Evolutionary conservation across 176 grass and related monocot species (phyloP).

Genomic region (Miscanthus lutarioriparius): DNA sequence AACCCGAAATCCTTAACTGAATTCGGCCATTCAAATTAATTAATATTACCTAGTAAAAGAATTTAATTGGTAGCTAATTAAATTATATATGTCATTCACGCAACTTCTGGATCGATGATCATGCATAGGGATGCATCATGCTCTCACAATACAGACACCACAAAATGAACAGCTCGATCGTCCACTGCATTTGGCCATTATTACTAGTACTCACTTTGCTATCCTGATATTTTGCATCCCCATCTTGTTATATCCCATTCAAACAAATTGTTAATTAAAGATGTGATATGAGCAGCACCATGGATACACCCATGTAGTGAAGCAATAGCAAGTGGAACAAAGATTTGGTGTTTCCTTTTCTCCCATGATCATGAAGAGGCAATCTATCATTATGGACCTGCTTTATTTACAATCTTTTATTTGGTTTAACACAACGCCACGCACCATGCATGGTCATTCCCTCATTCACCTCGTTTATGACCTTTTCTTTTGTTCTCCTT

Average conservation of each 20-base stretch:
- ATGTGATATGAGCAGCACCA: slow-evolving; percentile 1
- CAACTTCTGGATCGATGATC: background rate
- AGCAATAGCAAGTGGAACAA: slow-evolving; percentile 38
- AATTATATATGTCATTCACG: background rate
- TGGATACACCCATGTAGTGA: slow-evolving; percentile 24
- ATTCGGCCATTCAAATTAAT: background rate
- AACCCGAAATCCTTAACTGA: background rate
- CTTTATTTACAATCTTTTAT: background rate
- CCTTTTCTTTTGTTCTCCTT: background rate
- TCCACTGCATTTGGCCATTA: background rate
- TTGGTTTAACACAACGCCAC: slow-evolving; percentile 23
- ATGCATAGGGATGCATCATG: background rate
- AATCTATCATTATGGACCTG: background rate
- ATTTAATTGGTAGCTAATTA: background rate
- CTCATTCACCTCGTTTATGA: background rate
- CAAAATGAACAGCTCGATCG: background rate
- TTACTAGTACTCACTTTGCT: background rate
- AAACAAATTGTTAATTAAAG: slow-evolving; percentile 28
- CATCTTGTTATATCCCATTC: background rate
- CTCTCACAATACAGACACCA: background rate
- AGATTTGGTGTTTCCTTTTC: slow-evolving; percentile 42
- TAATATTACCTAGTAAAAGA: background rate
- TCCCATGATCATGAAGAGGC: background rate
- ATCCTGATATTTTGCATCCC: background rate
- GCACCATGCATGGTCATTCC: background rate